phyloP scores from a whole-genome alignment of 768 basidiomycete genomes.

The Pisolithus tinctorius region DNA sequence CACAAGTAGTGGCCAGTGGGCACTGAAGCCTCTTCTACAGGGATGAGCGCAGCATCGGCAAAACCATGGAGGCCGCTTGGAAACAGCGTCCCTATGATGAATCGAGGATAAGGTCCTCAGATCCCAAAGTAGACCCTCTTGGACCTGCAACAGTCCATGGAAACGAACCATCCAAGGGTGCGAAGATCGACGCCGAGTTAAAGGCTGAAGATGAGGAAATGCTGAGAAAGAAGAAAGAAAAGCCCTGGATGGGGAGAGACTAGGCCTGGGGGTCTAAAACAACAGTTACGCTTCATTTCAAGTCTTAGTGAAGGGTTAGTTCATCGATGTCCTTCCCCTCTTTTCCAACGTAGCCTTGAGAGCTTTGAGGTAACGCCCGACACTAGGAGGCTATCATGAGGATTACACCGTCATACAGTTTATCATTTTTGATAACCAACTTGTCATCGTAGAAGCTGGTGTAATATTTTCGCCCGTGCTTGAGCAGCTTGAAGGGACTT shows the following conservation, averaged over 20 bases:
- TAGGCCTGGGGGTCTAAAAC: too few relatives aligned
- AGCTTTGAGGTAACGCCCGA: too few relatives aligned
- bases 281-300: too few relatives aligned
- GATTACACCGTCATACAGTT: too few relatives aligned
- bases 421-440: neutral
- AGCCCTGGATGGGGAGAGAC: neutral
- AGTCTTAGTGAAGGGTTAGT: too few relatives aligned
- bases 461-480: conserved; percentile 16
- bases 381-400: too few relatives aligned
- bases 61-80: conserved; percentile 30
- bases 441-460: conserved; percentile 16
- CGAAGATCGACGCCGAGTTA: conserved; percentile 51
- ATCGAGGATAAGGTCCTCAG: conserved; percentile 20
- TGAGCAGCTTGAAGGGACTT: conserved; percentile 14
- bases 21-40: conserved; percentile 18
- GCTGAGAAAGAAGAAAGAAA: conserved; percentile 33
- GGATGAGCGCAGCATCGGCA: conserved; percentile 37
- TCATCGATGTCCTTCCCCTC: too few relatives aligned
- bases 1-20: neutral
- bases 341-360: too few relatives aligned
- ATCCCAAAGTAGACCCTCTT: conserved; percentile 38
- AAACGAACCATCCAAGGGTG: conserved; percentile 51
- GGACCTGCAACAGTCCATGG: conserved; percentile 47
- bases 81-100: conserved; percentile 28
- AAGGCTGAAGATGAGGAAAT: conserved; percentile 45